These are phyloP conservation scores for Alternaria metachromatica DNA, from an alignment of 2,329 filamentous ascomycete genomes.

Conservation along the genomic window DNA sequence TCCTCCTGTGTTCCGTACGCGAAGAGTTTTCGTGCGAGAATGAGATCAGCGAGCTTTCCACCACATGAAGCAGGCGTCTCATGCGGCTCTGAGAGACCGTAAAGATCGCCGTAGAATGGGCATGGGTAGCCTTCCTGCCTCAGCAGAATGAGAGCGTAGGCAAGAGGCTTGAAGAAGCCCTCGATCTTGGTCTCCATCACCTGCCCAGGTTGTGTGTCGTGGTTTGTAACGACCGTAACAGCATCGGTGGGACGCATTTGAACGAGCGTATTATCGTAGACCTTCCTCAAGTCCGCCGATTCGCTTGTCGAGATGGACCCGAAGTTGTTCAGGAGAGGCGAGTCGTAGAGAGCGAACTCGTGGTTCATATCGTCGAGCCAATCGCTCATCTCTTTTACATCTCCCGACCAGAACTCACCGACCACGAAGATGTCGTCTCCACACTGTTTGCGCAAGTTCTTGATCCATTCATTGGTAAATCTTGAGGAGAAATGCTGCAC, in stretches of 20 bases:
- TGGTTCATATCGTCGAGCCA: conserved; percentile 65
- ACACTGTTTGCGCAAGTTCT: conserved; percentile 58
- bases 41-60: conserved; percentile 63
- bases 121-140: conserved; percentile 68
- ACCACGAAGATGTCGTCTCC: conserved; percentile 67
- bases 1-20: conserved; percentile 70
- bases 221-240: conserved; percentile 74
- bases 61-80: conserved; percentile 61
- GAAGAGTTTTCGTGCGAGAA: conserved; percentile 68
- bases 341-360: conserved; percentile 68
- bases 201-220: conserved; percentile 73
- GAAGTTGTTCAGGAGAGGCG: conserved; percentile 73
- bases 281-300: conserved; percentile 65
- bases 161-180: conserved; percentile 73
- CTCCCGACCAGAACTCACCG: conserved; percentile 72
- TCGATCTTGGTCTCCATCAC: conserved; percentile 68
- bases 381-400: conserved; percentile 60
- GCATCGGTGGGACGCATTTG: conserved; percentile 61
- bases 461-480: conserved; percentile 72
- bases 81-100: conserved; percentile 65
- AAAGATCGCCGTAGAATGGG: conserved; percentile 74
- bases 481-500: conserved; percentile 73
- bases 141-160: conserved; percentile 74
- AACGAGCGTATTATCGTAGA: conserved; percentile 69
- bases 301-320: conserved; percentile 63